Conservation (phyloP, 2,329 filamentous ascomycete species). For the Ophiocordyceps unilateralis region DNA sequence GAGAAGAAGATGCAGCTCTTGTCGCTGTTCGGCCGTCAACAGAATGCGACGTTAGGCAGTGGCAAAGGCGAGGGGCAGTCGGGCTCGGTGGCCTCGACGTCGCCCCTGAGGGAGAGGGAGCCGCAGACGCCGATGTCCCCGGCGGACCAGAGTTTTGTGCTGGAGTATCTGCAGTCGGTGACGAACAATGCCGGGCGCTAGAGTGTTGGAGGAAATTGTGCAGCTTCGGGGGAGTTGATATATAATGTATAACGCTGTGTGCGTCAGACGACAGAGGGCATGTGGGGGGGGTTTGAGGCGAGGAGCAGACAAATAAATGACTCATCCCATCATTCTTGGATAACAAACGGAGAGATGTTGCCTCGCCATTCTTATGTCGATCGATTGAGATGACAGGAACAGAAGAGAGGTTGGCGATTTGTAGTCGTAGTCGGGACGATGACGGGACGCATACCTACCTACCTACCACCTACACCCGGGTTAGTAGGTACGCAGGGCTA, state of each 20-base stretch:
- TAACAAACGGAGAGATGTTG: too few relatives aligned
- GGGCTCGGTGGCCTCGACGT: slow-evolving; percentile 3
- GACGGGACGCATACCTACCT: background rate
- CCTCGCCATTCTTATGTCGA: too few relatives aligned
- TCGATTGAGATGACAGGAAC: background rate
- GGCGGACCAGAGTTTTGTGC: slow-evolving; percentile 57
- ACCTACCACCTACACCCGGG: too few relatives aligned
- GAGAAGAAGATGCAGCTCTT: slow-evolving; percentile 26
- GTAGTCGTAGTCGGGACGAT: background rate
- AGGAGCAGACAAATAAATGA: too few relatives aligned
- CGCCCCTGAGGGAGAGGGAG: slow-evolving; percentile 20
- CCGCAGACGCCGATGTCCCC: slow-evolving; percentile 43
- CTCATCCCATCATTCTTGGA: too few relatives aligned
- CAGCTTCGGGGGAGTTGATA: background rate
- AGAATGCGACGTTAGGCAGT: background rate
- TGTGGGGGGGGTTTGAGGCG: too few relatives aligned
- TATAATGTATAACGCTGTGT: too few relatives aligned
- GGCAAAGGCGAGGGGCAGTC: too few relatives aligned
- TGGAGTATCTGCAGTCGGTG: slow-evolving; percentile 52
- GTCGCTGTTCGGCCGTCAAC: slow-evolving; percentile 42
- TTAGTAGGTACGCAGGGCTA: too few relatives aligned
- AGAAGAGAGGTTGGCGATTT: background rate
- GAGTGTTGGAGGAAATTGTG: slow-evolving; percentile 6
- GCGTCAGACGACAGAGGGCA: too few relatives aligned
- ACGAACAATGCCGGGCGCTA: slow-evolving; percentile 18